Evolutionary conservation across 176 grass and related monocot genomes (phyloP).

Genomic region (Bothriochloa decipiens): DNA sequence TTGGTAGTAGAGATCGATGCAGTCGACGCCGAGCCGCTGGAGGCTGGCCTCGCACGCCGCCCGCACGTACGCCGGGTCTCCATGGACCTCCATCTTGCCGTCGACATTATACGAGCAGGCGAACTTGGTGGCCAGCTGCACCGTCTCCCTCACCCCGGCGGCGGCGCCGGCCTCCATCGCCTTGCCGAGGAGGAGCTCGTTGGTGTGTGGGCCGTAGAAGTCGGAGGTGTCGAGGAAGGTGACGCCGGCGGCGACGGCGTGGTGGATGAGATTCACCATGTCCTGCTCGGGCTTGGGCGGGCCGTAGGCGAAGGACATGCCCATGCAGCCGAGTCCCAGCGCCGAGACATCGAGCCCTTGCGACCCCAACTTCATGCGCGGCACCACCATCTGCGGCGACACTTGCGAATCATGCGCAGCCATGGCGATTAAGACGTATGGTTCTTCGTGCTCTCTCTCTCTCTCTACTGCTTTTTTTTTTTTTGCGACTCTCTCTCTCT

Average conservation of each 20-base stretch:
- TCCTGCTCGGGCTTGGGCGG: conserved; percentile 58
- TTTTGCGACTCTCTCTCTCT: too few relatives aligned
- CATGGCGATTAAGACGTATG: too few relatives aligned
- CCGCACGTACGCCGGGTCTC: conserved; percentile 50
- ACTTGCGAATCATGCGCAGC: not conserved
- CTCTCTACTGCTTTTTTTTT: too few relatives aligned
- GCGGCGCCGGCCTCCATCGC: not conserved
- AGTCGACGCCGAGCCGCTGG: conserved; percentile 49
- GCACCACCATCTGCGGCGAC: not conserved
- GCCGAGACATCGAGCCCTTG: conserved; percentile 77
- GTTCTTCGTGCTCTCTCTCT: too few relatives aligned
- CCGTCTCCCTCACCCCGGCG: conserved; percentile 37
- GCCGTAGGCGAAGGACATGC: conserved; percentile 71
- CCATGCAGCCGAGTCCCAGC: conserved; percentile 80
- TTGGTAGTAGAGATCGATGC: conserved; percentile 70
- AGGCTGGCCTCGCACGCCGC: conserved; percentile 55
- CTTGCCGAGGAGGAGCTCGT: conserved; percentile 70
- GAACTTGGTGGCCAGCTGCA: conserved; percentile 67
- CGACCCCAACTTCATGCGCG: conserved; percentile 60
- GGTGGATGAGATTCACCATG: conserved; percentile 70
- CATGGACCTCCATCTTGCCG: conserved; percentile 15
- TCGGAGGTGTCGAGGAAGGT: conserved; percentile 78
- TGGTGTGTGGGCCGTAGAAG: conserved; percentile 71
- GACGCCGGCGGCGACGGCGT: conserved; percentile 64
- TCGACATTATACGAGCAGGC: conserved; percentile 23